phyloP scores from a whole-genome alignment of 345 rosid genomes.

The Bruguiera parviflora region DNA sequence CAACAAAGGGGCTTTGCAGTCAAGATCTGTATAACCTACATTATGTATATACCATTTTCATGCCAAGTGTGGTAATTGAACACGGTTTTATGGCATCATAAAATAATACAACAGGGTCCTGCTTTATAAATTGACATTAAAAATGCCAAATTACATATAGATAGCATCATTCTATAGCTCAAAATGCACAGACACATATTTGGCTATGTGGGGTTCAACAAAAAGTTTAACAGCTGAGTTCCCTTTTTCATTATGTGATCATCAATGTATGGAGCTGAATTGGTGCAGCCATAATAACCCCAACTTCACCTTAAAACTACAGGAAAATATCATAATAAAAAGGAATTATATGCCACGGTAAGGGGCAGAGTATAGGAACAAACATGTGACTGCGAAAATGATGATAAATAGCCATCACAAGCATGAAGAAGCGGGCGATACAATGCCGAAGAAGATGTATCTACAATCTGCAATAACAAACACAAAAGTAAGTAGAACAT shows the following conservation, averaged over 20 bases:
- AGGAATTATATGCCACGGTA: not conserved
- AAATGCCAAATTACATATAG: not conserved
- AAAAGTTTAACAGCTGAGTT: not conserved
- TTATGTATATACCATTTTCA: not conserved
- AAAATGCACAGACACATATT: not conserved
- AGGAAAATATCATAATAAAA: too few species aligned
- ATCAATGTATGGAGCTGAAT: too few species aligned
- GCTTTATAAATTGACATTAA: not conserved
- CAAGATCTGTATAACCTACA: not conserved
- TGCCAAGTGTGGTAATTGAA: not conserved
- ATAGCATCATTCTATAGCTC: not conserved
- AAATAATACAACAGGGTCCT: not conserved
- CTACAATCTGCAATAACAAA: conserved; percentile 60
- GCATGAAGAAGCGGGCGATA: conserved; percentile 67
- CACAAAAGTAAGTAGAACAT: conserved; percentile 22
- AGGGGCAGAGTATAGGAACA: conserved; percentile 31
- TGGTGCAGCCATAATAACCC: too few species aligned
- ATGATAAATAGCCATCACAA: conserved; percentile 69
- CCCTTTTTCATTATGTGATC: too few species aligned
- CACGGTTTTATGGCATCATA: too few species aligned
- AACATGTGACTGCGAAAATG: conserved; percentile 80
- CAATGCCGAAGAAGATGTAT: conserved; percentile 51
- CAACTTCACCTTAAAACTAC: too few species aligned
- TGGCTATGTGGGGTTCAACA: not conserved
- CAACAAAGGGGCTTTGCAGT: not conserved